These are phyloP conservation scores for Brettanomyces naardenensis DNA, from an alignment of 805 yeast species.

Conservation along the genomic window DNA sequence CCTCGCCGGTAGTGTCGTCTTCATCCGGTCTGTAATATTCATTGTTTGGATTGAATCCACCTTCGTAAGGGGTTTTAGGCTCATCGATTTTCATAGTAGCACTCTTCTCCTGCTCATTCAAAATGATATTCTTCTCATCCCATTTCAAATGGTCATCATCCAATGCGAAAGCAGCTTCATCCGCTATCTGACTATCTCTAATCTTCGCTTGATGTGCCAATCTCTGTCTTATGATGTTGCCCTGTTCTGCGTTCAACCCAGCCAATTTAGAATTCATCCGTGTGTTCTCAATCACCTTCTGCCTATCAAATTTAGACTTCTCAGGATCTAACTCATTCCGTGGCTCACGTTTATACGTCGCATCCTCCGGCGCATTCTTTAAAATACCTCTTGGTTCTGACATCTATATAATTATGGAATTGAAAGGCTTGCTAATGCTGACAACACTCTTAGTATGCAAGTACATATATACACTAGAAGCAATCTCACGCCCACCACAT, in stretches of 20 bases:
- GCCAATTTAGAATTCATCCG: conserved; percentile 52
- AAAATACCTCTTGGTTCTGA: conserved; percentile 24
- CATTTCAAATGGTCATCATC: conserved; percentile 53
- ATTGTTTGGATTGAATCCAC: conserved; percentile 75
- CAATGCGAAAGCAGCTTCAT: conserved; percentile 6
- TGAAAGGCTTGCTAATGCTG: too few species aligned
- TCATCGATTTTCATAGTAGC: conserved; percentile 84
- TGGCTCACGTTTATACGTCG: conserved; percentile 16
- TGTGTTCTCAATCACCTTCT: conserved; percentile 75
- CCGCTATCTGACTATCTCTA: conserved; percentile 8
- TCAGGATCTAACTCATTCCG: conserved; percentile 11
- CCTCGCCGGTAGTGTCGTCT: conserved; percentile 34
- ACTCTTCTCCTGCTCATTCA: conserved; percentile 65
- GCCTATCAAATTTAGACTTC: conserved; percentile 31
- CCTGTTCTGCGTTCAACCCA: conserved; percentile 25
- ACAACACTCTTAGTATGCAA: too few species aligned
- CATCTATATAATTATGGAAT: too few species aligned
- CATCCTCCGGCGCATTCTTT: conserved; percentile 22
- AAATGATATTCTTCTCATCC: conserved; percentile 73
- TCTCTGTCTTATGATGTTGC: conserved; percentile 39
- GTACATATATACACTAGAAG: too few species aligned
- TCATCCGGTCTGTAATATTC: conserved; percentile 74
- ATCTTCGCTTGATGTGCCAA: conserved; percentile 30
- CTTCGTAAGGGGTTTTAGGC: conserved; percentile 93
- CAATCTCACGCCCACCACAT: too few species aligned